These are phyloP conservation scores for Monosporozyma siamensis DNA, from an alignment of 805 yeast species.

Conservation along the genomic window DNA sequence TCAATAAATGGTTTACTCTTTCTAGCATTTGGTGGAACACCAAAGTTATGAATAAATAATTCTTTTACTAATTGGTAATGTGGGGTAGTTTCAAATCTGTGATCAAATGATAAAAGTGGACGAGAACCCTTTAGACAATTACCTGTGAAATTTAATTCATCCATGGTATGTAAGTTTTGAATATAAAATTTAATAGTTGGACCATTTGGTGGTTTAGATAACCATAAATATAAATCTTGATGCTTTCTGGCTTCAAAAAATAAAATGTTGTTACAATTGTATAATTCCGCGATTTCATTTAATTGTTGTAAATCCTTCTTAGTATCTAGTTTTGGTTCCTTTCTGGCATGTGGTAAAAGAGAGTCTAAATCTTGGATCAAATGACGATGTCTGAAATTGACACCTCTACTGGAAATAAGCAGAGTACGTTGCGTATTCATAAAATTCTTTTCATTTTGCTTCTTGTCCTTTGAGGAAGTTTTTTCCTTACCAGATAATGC, in stretches of 20 bases:
- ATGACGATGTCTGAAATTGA: constrained; percentile 92
- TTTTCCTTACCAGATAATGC: constrained; percentile 47
- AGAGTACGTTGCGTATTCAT: constrained; percentile 83
- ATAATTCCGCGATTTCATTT: constrained; percentile 91
- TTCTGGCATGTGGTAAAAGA: constrained; percentile 87
- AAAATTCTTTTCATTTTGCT: constrained; percentile 39
- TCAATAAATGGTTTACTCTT: constrained; percentile 91
- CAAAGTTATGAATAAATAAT: constrained; percentile 70
- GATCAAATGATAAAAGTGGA: constrained; percentile 85
- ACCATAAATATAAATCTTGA: constrained; percentile 88
- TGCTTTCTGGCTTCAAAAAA: constrained; percentile 96
- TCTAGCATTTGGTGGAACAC: constrained; percentile 91
- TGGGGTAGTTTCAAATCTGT: constrained; percentile 56
- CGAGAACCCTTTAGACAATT: constrained; percentile 93
- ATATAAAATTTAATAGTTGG: constrained; percentile 91
- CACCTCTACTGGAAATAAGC: constrained; percentile 88
- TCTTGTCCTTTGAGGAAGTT: constrained; percentile 19
- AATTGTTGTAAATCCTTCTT: constrained; percentile 81
- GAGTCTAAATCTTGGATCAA: constrained; percentile 70
- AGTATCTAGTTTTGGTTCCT: constrained; percentile 91
- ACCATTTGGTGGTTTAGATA: constrained; percentile 95
- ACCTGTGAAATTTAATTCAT: constrained; percentile 92
- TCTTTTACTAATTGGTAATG: constrained; percentile 76
- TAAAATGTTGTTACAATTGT: constrained; percentile 91
- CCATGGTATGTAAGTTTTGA: constrained; percentile 92